Evolutionary conservation across 2,329 filamentous ascomycete species (phyloP).

Genomic region (Alternaria gaisen): DNA sequence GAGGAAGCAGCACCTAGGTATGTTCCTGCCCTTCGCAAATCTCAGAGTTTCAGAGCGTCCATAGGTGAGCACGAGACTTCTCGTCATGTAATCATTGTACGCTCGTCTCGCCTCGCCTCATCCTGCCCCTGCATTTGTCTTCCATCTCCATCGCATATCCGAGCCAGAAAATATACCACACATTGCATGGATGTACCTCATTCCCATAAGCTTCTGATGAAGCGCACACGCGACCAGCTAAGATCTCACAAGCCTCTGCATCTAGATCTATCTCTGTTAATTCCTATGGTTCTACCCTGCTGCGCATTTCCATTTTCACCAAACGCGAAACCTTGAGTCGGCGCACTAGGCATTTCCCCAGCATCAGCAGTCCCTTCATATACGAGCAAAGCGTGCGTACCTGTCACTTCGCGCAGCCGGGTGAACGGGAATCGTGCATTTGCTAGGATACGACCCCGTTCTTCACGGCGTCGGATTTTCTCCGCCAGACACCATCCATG

Average conservation of each 20-base stretch:
- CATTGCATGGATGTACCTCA: background rate
- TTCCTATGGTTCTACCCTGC: background rate
- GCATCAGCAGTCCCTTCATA: background rate
- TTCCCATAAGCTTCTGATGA: background rate
- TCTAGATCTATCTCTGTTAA: background rate
- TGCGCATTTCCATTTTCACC: background rate
- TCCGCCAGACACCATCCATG: conserved; percentile 1
- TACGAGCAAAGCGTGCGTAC: background rate
- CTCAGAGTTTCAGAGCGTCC: background rate
- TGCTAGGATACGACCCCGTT: background rate
- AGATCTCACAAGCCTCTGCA: background rate
- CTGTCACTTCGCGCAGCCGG: background rate
- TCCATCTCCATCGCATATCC: background rate
- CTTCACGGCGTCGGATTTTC: background rate
- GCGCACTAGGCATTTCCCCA: background rate
- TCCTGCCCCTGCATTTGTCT: background rate
- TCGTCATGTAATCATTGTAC: background rate
- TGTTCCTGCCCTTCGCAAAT: background rate
- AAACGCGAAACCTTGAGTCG: background rate
- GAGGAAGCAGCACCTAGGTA: background rate
- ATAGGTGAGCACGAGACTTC: background rate
- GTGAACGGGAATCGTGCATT: background rate
- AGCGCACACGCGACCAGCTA: background rate
- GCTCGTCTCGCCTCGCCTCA: background rate
- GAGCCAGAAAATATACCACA: background rate